phyloP scores from a whole-genome alignment of 179 eudicot genomes.

The Patellifolia procumbens region DNA sequence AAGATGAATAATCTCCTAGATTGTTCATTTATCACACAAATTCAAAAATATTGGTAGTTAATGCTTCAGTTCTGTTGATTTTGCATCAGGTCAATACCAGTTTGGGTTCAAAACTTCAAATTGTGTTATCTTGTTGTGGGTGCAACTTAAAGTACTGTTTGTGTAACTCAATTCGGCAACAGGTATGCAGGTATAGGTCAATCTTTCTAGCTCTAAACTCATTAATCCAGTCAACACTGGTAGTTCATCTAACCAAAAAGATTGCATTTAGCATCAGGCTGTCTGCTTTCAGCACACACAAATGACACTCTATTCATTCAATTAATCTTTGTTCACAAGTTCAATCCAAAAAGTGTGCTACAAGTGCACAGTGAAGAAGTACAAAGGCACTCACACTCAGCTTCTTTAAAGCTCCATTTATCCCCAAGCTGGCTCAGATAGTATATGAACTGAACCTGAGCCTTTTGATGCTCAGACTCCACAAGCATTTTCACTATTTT shows the following conservation, averaged over 20 bases:
- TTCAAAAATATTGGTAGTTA: too few relatives aligned
- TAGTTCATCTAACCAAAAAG: not conserved
- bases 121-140: not conserved
- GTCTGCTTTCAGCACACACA: not conserved
- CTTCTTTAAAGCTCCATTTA: not conserved
- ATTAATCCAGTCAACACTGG: not conserved
- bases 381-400: not conserved
- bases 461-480: not conserved
- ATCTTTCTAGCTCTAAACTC: not conserved
- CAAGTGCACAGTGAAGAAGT: not conserved
- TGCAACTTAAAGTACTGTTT: not conserved
- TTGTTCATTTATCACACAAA: not conserved
- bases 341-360: not conserved
- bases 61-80: not conserved
- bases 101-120: too few relatives aligned
- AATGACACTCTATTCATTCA: not conserved
- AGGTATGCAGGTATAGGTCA: not conserved
- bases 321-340: not conserved
- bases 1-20: too few relatives aligned
- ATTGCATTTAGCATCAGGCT: not conserved
- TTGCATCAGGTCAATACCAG: not conserved
- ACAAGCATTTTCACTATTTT: not conserved
- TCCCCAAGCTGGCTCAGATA: not conserved
- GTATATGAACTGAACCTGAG: not conserved
- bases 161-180: not conserved